Percentiles rank a stretch among this genome's conserved stretches.
Evolutionary conservation across 192 early-diverging fungal species (phyloP).

Genomic region (Podila clonocystis): DNA sequence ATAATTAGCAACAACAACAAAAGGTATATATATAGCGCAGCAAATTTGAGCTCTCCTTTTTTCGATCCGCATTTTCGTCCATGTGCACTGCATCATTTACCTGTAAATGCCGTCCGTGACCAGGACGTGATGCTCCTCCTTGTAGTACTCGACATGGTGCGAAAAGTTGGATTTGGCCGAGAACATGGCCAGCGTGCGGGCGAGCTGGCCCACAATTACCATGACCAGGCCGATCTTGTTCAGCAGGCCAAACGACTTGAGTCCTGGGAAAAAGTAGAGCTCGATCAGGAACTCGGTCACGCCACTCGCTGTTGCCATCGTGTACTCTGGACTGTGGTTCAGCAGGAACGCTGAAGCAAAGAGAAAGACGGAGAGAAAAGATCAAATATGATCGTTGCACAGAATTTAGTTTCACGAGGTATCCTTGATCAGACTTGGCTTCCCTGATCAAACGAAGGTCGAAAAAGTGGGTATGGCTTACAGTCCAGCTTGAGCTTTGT

Average conservation of each 20-base stretch:
- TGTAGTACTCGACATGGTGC: slow-evolving; percentile 81
- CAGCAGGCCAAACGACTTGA: slow-evolving; percentile 59
- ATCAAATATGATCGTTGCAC: neutral
- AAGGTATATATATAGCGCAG: neutral
- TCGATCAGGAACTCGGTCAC: slow-evolving; percentile 79
- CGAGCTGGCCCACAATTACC: slow-evolving; percentile 75
- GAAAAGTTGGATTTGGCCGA: slow-evolving; percentile 91
- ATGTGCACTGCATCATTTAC: slow-evolving; percentile 42
- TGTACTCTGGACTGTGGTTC: slow-evolving; percentile 77
- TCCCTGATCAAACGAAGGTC: neutral
- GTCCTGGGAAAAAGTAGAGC: slow-evolving; percentile 64
- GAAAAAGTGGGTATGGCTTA: slow-evolving; percentile 44
- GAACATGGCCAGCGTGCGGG: slow-evolving; percentile 88
- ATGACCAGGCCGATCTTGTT: slow-evolving; percentile 61
- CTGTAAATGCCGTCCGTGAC: slow-evolving; percentile 91
- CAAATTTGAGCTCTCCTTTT: neutral
- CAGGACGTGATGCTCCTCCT: slow-evolving; percentile 76
- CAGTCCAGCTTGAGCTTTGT: slow-evolving; percentile 75
- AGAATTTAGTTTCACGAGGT: neutral
- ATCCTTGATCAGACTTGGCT: neutral
- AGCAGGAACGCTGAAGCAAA: slow-evolving; percentile 72
- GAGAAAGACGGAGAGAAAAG: slow-evolving; percentile 46
- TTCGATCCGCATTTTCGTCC: neutral
- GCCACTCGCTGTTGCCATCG: slow-evolving; percentile 71
- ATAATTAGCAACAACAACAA: neutral